Percentiles rank a stretch among this genome's conserved stretches.
These are phyloP conservation scores for Colletotrichum sp. DNA, from an alignment of 2,329 filamentous ascomycete genomes.

Conservation along the genomic window DNA sequence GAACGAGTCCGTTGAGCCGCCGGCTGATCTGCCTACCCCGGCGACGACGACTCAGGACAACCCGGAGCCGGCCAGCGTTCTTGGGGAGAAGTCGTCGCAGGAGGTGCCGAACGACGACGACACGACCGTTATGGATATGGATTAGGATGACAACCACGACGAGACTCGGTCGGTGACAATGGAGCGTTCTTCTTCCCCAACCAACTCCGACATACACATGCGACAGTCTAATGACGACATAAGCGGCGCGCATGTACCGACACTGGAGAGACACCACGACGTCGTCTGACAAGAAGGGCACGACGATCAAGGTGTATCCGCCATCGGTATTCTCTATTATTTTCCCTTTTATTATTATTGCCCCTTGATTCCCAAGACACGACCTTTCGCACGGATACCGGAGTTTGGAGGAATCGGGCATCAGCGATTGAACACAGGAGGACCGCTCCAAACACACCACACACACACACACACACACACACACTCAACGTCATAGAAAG, in stretches of 20 bases:
- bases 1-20: slow-evolving; percentile 16
- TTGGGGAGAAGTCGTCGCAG: slow-evolving; percentile 24
- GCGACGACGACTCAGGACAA: slow-evolving; percentile 30
- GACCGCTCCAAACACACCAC: not conserved
- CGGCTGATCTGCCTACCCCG: slow-evolving; percentile 18
- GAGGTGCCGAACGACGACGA: slow-evolving; percentile 29
- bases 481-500: not conserved
- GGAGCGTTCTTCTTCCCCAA: not conserved
- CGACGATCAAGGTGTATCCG: not conserved
- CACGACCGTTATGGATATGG: slow-evolving; percentile 44
- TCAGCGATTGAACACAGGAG: not conserved
- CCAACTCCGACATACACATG: not conserved
- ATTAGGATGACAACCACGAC: slow-evolving; percentile 26
- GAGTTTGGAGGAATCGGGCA: slow-evolving; percentile 3
- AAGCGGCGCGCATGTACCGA: not conserved
- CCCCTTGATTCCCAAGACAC: not conserved
- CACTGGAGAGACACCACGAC: not conserved
- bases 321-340: not conserved
- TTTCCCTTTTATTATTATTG: not conserved
- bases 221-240: not conserved
- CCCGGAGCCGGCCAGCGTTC: slow-evolving; percentile 23
- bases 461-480: not conserved
- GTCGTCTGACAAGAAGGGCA: not conserved
- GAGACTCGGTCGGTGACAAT: not conserved
- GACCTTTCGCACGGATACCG: not conserved